A percentile compares a stretch with the other conserved stretches of the same genome.
Evolutionary conservation across 139 green algal genomes (phyloP).

Genomic region (Chlamydomonas schloesseri): DNA sequence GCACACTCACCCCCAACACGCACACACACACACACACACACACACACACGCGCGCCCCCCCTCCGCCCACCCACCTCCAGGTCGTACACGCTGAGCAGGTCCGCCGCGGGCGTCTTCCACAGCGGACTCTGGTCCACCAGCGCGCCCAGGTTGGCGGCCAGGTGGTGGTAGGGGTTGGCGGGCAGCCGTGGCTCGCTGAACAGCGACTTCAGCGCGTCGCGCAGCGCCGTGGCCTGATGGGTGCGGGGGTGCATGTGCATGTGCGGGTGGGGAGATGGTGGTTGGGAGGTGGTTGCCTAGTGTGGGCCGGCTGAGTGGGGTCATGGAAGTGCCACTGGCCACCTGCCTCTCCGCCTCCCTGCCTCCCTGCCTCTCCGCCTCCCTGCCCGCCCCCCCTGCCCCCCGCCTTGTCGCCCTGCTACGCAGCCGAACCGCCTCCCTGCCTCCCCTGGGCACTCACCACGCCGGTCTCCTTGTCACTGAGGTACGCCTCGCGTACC

Average conservation of each 20-base stretch:
- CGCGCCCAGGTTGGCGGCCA: constrained; percentile 50
- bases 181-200: constrained; percentile 63
- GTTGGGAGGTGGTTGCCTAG: too few relatives aligned
- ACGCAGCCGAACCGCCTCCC: too few relatives aligned
- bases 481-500: constrained; percentile 47
- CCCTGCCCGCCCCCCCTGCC: too few relatives aligned
- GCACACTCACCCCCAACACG: background rate
- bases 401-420: too few relatives aligned
- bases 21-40: background rate
- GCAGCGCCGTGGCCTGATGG: constrained; percentile 55
- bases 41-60: background rate
- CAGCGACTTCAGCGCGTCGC: constrained; percentile 56
- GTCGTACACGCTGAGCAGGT: constrained; percentile 54
- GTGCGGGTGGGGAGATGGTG: too few relatives aligned
- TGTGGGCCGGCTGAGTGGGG: too few relatives aligned
- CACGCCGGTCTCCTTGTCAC: constrained; percentile 36
- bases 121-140: constrained; percentile 27
- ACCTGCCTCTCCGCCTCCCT: background rate
- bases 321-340: background rate
- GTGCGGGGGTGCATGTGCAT: background rate
- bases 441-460: too few relatives aligned
- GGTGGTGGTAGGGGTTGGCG: constrained; percentile 69
- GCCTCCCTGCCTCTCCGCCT: background rate
- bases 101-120: constrained; percentile 34
- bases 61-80: constrained; percentile 34